Conservation (phyloP, 495 filamentous ascomycete genomes). For the Thozetella sp. region DNA sequence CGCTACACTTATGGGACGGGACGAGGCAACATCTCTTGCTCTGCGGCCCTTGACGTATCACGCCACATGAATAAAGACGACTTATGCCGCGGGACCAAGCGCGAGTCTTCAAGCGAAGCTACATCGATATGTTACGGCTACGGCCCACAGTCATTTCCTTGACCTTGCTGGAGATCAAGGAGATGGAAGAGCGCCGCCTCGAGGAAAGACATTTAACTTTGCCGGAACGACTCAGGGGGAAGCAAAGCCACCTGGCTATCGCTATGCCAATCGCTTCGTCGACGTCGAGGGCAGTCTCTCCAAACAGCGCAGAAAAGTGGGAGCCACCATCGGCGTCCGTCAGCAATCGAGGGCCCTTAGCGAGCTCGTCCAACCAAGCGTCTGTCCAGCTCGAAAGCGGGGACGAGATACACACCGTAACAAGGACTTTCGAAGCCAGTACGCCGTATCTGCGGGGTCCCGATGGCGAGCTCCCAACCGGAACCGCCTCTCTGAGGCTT, state of each 20-base stretch:
- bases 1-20: too few relatives aligned
- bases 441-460: too few relatives aligned
- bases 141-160: slow-evolving; percentile 54
- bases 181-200: slow-evolving; percentile 41
- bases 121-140: slow-evolving; percentile 54
- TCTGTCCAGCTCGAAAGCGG: too few relatives aligned
- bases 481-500: neutral
- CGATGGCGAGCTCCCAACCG: too few relatives aligned
- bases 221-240: neutral
- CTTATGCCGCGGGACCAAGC: neutral
- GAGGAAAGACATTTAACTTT: slow-evolving; percentile 19
- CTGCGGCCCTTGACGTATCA: neutral
- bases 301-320: neutral
- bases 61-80: neutral
- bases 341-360: neutral
- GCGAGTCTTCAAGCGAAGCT: neutral
- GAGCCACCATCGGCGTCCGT: neutral
- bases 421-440: too few relatives aligned
- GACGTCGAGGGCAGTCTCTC: neutral
- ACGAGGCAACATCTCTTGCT: too few relatives aligned
- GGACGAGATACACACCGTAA: neutral
- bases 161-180: slow-evolving; percentile 53
- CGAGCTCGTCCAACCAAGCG: neutral
- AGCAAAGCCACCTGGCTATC: neutral
- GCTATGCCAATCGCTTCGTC: neutral